Evolutionary conservation across 148 eudicot species (phyloP), one percentile per base, ranked within the genome.

Genomic region (Diospyros kaki): DNA sequence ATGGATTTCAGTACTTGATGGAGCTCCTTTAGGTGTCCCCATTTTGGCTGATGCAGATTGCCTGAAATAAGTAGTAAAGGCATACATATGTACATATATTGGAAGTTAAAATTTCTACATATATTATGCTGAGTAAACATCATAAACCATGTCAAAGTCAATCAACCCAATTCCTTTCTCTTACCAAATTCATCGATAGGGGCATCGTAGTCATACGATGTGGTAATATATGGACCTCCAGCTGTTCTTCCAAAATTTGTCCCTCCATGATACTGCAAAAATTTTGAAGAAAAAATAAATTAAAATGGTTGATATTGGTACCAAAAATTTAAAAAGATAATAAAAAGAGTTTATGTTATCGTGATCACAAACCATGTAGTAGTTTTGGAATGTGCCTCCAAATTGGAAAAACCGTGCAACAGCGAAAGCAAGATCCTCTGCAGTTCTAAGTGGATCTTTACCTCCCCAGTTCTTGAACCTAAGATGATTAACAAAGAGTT

Each of bases 121-220:
- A 28, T 28, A 28, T 28, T 28, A 28, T 28, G 28, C 28, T 28
- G 18, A 60, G 3, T 15, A 4, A 60, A 28, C 3, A 18, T 28
- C 12, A n/a, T 15, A 60, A 17, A 60, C 3, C 8, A 28, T 28
- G 28, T 28, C 28, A 28, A 28, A 28, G 28, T 28, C 28, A 28
- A 28, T 60, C 4, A 60, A 15, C 18, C 4, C 1, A 48, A 8
- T 17, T 4, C 2, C n/a, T 2, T 17, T 4, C 3, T 10, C 5
- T 48, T 89, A 95, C 99, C 96, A 78, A 88, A 95, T 79, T 95
- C 99, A 80, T 95, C 96, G 45, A 95, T 69, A 38, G 99, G 99
- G 79, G 99, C 99, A 79, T 95, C 99, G 86, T 95, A 95, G 77
- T 95, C 99, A 73, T 95, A 95, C 69, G 87, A 84, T 53, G 97